These are phyloP conservation scores for Crithidia bombi DNA, from an alignment of 208 protist species.

Conservation along the genomic window DNA sequence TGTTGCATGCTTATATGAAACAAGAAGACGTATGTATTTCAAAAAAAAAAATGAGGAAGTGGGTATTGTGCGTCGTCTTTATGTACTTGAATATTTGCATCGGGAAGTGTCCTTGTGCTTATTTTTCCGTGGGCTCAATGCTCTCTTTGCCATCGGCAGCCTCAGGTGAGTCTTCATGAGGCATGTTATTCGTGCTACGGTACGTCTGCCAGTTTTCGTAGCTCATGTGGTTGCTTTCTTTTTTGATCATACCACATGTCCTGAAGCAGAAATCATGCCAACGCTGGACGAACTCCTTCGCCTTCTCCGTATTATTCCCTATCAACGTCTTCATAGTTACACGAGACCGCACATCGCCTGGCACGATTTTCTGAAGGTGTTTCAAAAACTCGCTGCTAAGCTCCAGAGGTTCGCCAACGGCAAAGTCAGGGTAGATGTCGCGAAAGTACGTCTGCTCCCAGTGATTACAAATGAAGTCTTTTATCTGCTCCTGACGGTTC, in stretches of 20 bases:
- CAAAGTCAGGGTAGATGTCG: constrained; percentile 23
- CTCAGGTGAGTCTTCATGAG: not conserved
- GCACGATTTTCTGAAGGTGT: constrained; percentile 23
- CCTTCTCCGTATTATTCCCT: constrained; percentile 34
- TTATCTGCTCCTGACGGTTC: constrained; percentile 24
- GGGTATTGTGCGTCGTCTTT: not conserved
- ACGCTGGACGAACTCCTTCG: constrained; percentile 31
- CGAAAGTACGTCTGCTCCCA: constrained; percentile 37
- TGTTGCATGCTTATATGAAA: too few relatives aligned
- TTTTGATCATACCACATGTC: constrained; percentile 38
- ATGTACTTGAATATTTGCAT: not conserved
- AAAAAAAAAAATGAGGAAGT: too few relatives aligned
- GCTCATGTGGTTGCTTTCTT: constrained; percentile 41
- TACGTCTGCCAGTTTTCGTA: constrained; percentile 22
- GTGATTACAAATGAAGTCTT: constrained; percentile 30
- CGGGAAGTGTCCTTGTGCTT: not conserved
- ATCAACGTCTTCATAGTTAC: constrained; percentile 31
- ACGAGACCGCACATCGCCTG: constrained; percentile 32
- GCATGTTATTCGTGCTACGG: not conserved
- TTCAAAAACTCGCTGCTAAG: constrained; percentile 24
- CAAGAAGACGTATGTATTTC: too few relatives aligned
- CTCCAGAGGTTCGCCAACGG: constrained; percentile 15
- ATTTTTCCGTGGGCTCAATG: not conserved
- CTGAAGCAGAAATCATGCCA: constrained; percentile 36
- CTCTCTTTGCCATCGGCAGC: not conserved